Evolutionary conservation across 352 stramenopile species (phyloP), one percentile per base, ranked within the genome.

Genomic region (Bremia lactucae): DNA sequence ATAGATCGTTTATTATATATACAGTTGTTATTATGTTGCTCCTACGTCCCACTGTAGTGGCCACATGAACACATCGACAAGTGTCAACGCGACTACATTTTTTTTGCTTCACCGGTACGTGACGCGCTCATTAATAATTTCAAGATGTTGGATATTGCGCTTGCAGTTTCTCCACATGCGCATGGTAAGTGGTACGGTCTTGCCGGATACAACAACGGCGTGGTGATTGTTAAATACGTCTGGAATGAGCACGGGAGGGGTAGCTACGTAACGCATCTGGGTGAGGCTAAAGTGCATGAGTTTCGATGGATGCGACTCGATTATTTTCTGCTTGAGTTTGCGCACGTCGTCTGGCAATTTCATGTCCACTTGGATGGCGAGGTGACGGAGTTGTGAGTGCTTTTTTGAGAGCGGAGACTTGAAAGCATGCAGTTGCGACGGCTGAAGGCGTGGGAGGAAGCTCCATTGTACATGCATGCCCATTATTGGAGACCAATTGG

Each of bases 321-420:
- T 47, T 42, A 81, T 81, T 34, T 61, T 60, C 26, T 68, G 36
- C 50, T 81, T 81, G 43, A 81, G 60, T 18, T 42, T 25, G 6
- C 42, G 50, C 10, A 56, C 63, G 14, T 77, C 63, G 7, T 58
- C 36, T 1, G 60, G 65, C 11, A 74, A 50, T 26, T 55, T 39
- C 10, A 52, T 23, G 10, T 24, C 28, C 10, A 36, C 33, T 0
- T 36, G 28, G 20, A 58, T 42, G 15, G 49, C 39, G 6, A 44
- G 31, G 39, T 49, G 54, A 21, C 49, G 49, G 46, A 60, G 55
- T 8, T 35, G 55, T n/a, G 46, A 39, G 4, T 46, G 52, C 35
- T 55, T 60, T 15, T 35, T 35, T 6, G 51, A 40, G 6, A 38
- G 25, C 16, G 43, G 49, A 8, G 54, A 55, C 35, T 65, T 65